phyloP scores from a whole-genome alignment of 164 flowering plant genomes.

The Umbellularia californica region DNA sequence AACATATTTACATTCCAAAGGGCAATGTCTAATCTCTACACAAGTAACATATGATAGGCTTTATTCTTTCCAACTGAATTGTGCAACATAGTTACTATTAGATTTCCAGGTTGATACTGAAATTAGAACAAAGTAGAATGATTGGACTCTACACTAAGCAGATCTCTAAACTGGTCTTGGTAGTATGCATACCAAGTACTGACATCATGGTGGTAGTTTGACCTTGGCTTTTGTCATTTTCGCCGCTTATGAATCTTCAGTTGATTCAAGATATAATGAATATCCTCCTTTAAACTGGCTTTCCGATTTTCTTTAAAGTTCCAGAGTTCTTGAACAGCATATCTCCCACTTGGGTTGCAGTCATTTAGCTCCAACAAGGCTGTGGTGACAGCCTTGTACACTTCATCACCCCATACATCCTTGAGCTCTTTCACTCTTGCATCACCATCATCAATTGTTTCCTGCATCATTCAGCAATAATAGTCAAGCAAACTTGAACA shows the following conservation, averaged over 20 bases:
- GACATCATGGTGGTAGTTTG: background rate
- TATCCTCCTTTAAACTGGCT: conserved; percentile 45
- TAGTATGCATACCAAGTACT: background rate
- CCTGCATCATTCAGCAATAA: conserved; percentile 22
- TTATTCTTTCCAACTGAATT: too few relatives aligned
- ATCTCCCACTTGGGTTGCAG: conserved; percentile 61
- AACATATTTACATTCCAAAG: too few relatives aligned
- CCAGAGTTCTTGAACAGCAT: conserved; percentile 44
- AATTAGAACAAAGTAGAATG: background rate
- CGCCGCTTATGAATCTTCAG: conserved; percentile 13
- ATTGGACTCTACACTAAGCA: background rate
- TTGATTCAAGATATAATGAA: conserved; percentile 18
- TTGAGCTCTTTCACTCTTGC: conserved; percentile 36
- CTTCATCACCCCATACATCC: conserved; percentile 38
- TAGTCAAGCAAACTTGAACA: too few relatives aligned
- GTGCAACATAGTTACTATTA: too few relatives aligned
- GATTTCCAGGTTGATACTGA: too few relatives aligned
- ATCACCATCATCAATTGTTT: conserved; percentile 46
- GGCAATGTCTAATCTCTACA: too few relatives aligned
- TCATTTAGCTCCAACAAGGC: conserved; percentile 48
- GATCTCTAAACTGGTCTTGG: background rate
- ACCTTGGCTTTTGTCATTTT: conserved; percentile 7
- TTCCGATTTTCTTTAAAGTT: conserved; percentile 41
- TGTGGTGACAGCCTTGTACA: conserved; percentile 30
- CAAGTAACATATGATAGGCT: too few relatives aligned